Evolutionary conservation across 306 rosid species (phyloP), one percentile per base, ranked within the genome.

Genomic region (Cicer bijugum): DNA sequence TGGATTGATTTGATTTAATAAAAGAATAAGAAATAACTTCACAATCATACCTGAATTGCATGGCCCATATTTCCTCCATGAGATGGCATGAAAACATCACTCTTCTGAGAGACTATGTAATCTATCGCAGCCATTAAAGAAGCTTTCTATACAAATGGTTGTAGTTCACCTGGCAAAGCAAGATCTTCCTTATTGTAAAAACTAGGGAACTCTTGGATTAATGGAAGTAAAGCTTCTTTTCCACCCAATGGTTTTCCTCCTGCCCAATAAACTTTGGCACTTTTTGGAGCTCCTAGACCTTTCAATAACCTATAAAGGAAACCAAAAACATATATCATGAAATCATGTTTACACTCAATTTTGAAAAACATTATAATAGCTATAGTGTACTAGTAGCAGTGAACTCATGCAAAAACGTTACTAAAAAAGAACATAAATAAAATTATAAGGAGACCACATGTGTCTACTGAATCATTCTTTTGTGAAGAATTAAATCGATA

Each of bases 1-100:
- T 28, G 0, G 35, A 28, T 28, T 28, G 4, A 28, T 28, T 28
- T 28, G 35, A 28, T 28, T 28, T 28, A 28, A 28, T 28, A 28
- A 28, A 28, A 28, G 35, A 28, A 28, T 28, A 28, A 28, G 35
- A 28, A 28, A 40, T 35, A 55, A 65, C 45, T 44, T 55, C 12
- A 58, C 47, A 74, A 57, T 37, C 39, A 78, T 84, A 91, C 98
- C 97, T 94, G 98, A 69, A 91, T 74, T 5, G 92, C 97, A 72
- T 91, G 99, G 45, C 97, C 99, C 99, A 94, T 94, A 42, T 94
- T 94, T 76, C 99, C 99, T 10, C 99, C 99, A 81, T 94, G 99
- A 69, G 97, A 91, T 17, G 99, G 97, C 97, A 94, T 88, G 93
- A 94, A 94, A 66, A 94, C 95, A 67, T 94, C 93, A 50, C 99